These are phyloP conservation scores for Stereocaulon alpinum DNA, from an alignment of 495 filamentous ascomycete genomes.

Conservation along the genomic window DNA sequence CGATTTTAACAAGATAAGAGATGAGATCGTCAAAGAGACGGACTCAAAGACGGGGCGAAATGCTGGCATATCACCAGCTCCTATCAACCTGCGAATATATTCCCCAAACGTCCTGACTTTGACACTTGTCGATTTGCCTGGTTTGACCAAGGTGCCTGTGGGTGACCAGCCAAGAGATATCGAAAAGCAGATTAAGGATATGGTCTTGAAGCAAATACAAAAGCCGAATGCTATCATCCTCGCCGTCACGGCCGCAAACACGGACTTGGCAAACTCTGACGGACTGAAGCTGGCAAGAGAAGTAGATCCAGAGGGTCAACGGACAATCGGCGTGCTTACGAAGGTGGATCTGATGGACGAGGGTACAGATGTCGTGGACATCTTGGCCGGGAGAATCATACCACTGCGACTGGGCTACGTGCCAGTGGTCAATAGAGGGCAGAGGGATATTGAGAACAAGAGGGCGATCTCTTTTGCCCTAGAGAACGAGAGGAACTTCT, in stretches of 20 bases:
- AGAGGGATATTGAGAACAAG: constrained; percentile 96
- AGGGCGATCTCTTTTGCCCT: constrained; percentile 85
- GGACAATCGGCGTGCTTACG: constrained; percentile 96
- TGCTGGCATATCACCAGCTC: constrained; percentile 88
- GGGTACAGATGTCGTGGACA: constrained; percentile 97
- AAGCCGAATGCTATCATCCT: constrained; percentile 98
- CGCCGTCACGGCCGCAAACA: constrained; percentile 91
- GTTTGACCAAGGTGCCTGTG: constrained; percentile 94
- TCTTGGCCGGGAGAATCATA: constrained; percentile 95
- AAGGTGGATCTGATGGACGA: constrained; percentile 99
- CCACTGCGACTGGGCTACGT: constrained; percentile 93
- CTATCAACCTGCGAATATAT: constrained; percentile 96
- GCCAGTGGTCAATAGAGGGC: constrained; percentile 97
- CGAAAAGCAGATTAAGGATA: constrained; percentile 91
- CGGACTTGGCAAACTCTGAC: constrained; percentile 97
- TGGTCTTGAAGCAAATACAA: constrained; percentile 97
- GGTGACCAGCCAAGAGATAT: constrained; percentile 98
- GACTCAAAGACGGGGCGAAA: constrained; percentile 93
- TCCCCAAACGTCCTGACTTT: constrained; percentile 96
- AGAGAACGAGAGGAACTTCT: constrained; percentile 93
- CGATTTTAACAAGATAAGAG: constrained; percentile 98
- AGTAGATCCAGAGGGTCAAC: constrained; percentile 94
- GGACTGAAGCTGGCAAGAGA: constrained; percentile 93
- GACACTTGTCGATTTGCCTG: constrained; percentile 94
- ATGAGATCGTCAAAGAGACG: constrained; percentile 95